Percentiles rank a stretch among this genome's conserved stretches.
phyloP scores from a whole-genome alignment of 345 rosid species.

The Arabis hirsuta region DNA sequence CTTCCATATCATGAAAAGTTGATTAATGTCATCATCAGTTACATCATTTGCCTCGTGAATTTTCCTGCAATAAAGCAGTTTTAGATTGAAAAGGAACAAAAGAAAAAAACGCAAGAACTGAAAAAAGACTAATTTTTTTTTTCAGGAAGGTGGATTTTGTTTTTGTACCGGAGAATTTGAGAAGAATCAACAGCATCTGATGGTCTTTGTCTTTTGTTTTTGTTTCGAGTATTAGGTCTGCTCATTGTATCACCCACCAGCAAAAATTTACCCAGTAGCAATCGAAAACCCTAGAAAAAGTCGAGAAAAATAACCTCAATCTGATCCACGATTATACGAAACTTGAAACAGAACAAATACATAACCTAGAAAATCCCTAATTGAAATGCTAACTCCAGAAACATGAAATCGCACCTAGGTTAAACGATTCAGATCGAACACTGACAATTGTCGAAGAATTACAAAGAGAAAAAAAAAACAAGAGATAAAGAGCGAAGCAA shows the following conservation, averaged over 20 bases:
- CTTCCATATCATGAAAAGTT: conserved; percentile 71
- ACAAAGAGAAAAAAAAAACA: background rate
- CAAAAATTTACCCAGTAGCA: conserved; percentile 15
- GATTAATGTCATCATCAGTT: conserved; percentile 64
- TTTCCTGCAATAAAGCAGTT: conserved; percentile 54
- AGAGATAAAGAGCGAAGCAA: background rate
- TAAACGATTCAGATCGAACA: conserved; percentile 37
- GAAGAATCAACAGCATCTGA: conserved; percentile 55
- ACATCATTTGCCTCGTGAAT: conserved; percentile 67
- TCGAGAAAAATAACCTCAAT: conserved; percentile 12
- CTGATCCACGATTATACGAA: conserved; percentile 18
- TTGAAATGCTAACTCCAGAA: conserved; percentile 4
- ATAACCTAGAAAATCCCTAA: conserved; percentile 13
- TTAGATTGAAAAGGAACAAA: background rate
- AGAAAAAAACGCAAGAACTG: conserved; percentile 6
- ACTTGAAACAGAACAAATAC: background rate
- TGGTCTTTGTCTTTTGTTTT: conserved; percentile 65
- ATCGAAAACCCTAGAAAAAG: conserved; percentile 41
- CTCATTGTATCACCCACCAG: conserved; percentile 57
- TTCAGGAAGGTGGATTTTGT: background rate
- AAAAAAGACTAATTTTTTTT: background rate
- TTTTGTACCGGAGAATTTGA: conserved; percentile 42
- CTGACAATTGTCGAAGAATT: conserved; percentile 19
- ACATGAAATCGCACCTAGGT: conserved; percentile 38
- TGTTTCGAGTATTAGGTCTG: conserved; percentile 71